Conservation (phyloP, 208 protist species). For the Acanthamoeba rhysodes region DNA sequence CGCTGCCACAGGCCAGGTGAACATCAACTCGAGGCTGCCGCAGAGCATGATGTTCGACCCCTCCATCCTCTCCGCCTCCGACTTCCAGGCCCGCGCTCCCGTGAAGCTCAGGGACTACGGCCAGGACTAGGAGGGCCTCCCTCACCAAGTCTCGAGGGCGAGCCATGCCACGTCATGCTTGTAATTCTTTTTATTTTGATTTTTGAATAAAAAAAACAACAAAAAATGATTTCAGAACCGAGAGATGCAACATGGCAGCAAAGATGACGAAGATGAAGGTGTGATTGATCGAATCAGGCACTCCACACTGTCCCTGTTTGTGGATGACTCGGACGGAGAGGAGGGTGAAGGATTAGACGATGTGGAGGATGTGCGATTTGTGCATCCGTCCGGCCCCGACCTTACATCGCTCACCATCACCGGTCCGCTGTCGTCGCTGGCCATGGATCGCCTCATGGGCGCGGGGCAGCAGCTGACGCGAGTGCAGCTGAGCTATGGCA, state of each 20-base stretch:
- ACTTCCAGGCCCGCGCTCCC: neutral
- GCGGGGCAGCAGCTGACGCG: neutral
- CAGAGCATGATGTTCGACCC: conserved; percentile 74
- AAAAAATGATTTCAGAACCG: neutral
- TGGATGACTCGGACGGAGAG: neutral
- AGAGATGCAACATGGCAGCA: neutral
- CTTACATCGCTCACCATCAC: conserved; percentile 10
- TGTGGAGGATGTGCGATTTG: neutral
- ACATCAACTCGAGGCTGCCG: conserved; percentile 15
- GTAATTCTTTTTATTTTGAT: neutral
- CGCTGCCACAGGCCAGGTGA: neutral
- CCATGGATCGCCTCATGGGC: neutral
- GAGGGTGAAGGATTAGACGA: neutral
- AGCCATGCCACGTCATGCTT: neutral
- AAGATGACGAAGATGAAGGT: neutral
- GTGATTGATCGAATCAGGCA: neutral
- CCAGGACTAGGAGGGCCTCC: too few species aligned
- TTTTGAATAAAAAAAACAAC: neutral
- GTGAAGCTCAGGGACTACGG: conserved; percentile 61
- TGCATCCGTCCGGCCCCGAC: neutral
- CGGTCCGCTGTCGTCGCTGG: neutral
- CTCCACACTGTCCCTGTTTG: neutral
- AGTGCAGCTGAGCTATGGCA: conserved; percentile 52
- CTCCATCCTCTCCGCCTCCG: neutral
- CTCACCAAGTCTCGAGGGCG: too few species aligned